Conservation (phyloP, 768 basidiomycete genomes). For the Kockovaella imperatae region DNA sequence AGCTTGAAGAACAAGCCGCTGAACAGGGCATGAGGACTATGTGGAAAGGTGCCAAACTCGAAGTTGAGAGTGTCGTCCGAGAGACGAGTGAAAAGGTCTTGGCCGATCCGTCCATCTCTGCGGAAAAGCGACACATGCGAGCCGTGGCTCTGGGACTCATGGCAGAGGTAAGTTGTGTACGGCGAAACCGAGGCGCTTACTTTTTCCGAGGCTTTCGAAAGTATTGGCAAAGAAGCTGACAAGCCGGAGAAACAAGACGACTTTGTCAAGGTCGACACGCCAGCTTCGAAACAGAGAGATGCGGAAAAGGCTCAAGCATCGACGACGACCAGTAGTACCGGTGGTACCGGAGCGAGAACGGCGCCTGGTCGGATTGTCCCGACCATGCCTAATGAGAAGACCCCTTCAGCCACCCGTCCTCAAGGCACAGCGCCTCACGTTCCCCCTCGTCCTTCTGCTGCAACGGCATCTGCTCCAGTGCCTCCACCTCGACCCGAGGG, state of each 20-base stretch:
- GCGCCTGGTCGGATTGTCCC: background rate
- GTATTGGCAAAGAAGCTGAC: conserved; percentile 37
- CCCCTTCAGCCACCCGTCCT: no score
- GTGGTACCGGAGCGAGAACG: background rate
- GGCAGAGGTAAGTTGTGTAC: conserved; percentile 37
- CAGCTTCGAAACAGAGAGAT: conserved; percentile 39
- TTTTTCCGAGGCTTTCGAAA: conserved; percentile 38
- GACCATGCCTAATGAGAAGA: conserved; percentile 1
- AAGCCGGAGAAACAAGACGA: conserved; percentile 20
- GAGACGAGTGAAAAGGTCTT: conserved; percentile 43
- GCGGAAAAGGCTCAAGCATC: conserved; percentile 3
- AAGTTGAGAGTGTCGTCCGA: conserved; percentile 43
- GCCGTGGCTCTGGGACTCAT: conserved; percentile 39
- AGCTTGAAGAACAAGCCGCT: conserved; percentile 45
- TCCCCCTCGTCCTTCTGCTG: background rate
- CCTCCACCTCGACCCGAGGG: background rate
- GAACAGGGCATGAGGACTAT: conserved; percentile 44
- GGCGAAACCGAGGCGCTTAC: background rate
- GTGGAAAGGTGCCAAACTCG: conserved; percentile 46
- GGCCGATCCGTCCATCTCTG: conserved; percentile 32
- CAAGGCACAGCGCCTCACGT: background rate
- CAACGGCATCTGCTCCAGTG: background rate
- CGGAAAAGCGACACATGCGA: conserved; percentile 39
- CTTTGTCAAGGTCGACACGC: conserved; percentile 42
- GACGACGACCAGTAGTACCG: background rate